Evolutionary conservation across 75 land plant species (phyloP).

Genomic region (Cunninghamia lanceolata): DNA sequence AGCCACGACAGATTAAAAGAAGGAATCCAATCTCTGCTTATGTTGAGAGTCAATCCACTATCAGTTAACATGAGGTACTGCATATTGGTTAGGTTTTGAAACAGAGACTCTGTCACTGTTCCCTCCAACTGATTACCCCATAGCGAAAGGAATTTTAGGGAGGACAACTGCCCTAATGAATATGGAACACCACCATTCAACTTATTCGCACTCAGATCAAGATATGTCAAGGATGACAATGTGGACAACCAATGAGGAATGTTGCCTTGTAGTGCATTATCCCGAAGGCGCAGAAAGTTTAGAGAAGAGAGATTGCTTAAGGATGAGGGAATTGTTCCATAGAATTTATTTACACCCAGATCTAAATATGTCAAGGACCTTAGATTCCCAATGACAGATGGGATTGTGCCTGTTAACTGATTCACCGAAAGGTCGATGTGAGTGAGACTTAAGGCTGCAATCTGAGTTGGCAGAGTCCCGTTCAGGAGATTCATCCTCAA

Average conservation of each 20-base stretch:
- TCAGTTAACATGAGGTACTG: background rate
- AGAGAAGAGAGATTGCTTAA: conserved; percentile 31
- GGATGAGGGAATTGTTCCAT: conserved; percentile 30
- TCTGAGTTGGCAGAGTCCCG: background rate
- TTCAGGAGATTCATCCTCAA: background rate
- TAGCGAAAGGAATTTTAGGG: conserved; percentile 9
- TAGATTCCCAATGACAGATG: background rate
- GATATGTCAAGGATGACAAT: background rate
- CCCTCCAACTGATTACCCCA: background rate
- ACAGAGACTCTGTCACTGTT: background rate
- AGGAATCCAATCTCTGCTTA: background rate
- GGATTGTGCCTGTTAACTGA: background rate
- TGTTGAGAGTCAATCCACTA: background rate
- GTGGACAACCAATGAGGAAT: conserved; percentile 8
- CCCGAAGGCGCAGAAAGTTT: conserved; percentile 17
- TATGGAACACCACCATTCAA: conserved; percentile 37
- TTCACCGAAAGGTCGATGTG: background rate
- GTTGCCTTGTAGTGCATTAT: conserved; percentile 28
- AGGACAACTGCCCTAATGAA: conserved; percentile 13
- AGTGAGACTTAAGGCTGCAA: background rate
- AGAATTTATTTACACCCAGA: background rate
- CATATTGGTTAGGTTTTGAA: background rate
- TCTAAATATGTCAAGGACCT: background rate
- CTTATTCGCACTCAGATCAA: conserved; percentile 30
- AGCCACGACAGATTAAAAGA: background rate